Evolutionary conservation across 106 monocot species (phyloP), one percentile per base, ranked within the genome.

Genomic region (Dioscorea dumetorum): DNA sequence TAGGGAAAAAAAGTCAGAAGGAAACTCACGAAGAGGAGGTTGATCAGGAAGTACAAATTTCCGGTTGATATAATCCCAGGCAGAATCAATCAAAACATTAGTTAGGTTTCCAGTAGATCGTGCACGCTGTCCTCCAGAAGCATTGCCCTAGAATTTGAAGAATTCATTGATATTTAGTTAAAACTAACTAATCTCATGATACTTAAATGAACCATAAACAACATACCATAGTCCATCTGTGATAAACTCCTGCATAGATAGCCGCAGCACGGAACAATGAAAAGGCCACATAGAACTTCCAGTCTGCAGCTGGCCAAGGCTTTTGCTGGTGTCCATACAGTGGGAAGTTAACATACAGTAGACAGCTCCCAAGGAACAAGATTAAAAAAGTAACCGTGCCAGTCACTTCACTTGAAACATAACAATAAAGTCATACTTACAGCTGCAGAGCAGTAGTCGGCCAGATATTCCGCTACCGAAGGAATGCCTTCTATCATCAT

Each of bases 201-300:
- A 22, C 70, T 21, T 31, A 41, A 13, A 18, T 60, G 33, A 58
- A 35, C 34, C 48, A 3, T 56, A 24, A 64, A 67, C 8, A 60
- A 67, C 33, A n/a, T 93, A 99, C 99, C 93, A 82, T 33, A 50
- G 69, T 90, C 90, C 90, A 90, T 85, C 99, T 82, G 65, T 86
- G 82, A 79, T 81, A 87, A 50, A 99, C 83, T 83, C 99, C 99
- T 61, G 93, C 99, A 79, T 72, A 76, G 50, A 99, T 99, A 51
- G 93, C 87, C 56, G 99, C 93, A 18, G 62, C 84, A 64, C 99
- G 84, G 62, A 99, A 99, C 53, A 99, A 50, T 58, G 90, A 99
- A 70, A 99, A 90, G n/a, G 93, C 87, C 70, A 99, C n/a, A 78
- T 87, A 93, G 69, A 93, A 99, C 70, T 92, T 99, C 99, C 99